Evolutionary conservation across 2,329 filamentous ascomycete species (phyloP).

Genomic region (Colletotrichum chlorophyti): DNA sequence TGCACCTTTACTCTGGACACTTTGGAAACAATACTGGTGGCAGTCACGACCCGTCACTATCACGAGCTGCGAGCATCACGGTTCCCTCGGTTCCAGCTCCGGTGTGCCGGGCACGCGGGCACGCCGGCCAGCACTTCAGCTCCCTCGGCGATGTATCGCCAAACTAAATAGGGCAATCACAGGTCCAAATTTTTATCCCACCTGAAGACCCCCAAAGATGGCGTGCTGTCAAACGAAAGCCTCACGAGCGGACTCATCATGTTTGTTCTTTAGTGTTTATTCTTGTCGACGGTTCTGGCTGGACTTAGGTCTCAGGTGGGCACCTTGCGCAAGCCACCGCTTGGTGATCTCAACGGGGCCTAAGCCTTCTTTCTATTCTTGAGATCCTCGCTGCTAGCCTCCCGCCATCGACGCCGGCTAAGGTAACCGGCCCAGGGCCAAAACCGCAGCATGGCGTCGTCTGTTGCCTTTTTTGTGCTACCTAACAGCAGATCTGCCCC

Average conservation of each 20-base stretch:
- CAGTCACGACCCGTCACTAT: background rate
- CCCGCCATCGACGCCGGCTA: background rate
- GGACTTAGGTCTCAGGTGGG: conserved; percentile 23
- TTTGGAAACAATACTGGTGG: no score
- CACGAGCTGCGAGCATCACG: background rate
- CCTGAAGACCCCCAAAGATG: conserved; percentile 5
- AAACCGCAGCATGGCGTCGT: conserved; percentile 7
- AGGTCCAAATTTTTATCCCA: background rate
- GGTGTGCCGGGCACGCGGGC: background rate
- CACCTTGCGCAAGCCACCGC: conserved; percentile 19
- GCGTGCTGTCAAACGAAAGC: conserved; percentile 21
- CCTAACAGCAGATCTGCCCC: background rate
- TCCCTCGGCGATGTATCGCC: background rate
- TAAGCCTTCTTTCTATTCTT: conserved; percentile 4
- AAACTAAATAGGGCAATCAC: no score
- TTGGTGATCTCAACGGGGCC: conserved; percentile 1
- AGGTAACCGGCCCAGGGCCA: background rate
- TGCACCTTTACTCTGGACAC: background rate
- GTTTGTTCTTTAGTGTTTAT: conserved; percentile 6
- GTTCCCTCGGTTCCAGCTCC: background rate
- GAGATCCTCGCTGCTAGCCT: conserved; percentile 7
- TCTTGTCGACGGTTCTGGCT: background rate
- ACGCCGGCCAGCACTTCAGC: background rate
- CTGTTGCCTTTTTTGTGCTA: background rate
- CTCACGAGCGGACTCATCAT: background rate